Percentiles rank a stretch among this genome's conserved stretches.
phyloP scores from a whole-genome alignment of 2,329 filamentous ascomycete species.

The Raffaelea ambrosiae region DNA sequence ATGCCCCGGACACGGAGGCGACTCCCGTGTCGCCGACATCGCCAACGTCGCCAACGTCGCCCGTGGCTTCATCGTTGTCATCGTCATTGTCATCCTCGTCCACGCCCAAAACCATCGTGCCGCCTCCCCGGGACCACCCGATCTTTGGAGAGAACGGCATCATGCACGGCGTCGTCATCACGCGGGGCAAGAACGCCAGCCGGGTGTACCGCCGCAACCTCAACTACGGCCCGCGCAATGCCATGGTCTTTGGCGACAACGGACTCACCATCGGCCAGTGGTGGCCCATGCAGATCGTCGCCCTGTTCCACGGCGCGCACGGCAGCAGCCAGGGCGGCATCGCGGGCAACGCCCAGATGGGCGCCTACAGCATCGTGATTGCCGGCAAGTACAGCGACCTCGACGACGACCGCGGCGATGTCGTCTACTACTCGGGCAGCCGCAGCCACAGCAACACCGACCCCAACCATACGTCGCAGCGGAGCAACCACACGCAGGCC shows the following conservation, averaged over 20 bases:
- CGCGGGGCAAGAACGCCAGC: background rate
- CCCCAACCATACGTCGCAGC: background rate
- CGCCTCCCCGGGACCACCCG: slow-evolving; percentile 14
- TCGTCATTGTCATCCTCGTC: too few species aligned
- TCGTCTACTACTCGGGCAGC: slow-evolving; percentile 19
- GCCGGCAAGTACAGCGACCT: slow-evolving; percentile 15
- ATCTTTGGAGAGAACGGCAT: slow-evolving; percentile 22
- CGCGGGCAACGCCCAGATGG: slow-evolving; percentile 30
- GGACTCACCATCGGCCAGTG: slow-evolving; percentile 31
- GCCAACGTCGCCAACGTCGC: background rate
- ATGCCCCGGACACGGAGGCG: background rate
- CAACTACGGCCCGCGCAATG: slow-evolving; percentile 7
- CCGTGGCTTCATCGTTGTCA: background rate
- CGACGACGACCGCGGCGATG: slow-evolving; percentile 17
- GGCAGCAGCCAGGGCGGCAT: slow-evolving; percentile 42
- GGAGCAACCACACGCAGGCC: slow-evolving; percentile 10
- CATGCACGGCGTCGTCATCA: slow-evolving; percentile 19
- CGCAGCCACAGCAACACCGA: slow-evolving; percentile 13
- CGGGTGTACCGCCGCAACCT: slow-evolving; percentile 14
- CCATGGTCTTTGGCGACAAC: slow-evolving; percentile 22
- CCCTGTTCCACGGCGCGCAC: slow-evolving; percentile 45
- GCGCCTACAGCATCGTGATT: slow-evolving; percentile 48
- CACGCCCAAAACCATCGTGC: background rate
- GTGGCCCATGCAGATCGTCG: slow-evolving; percentile 44
- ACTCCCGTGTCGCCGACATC: background rate